Percentiles rank a stretch among this genome's conserved stretches.
phyloP scores from a whole-genome alignment of 208 protist genomes.

The Crithidia mellificae region DNA sequence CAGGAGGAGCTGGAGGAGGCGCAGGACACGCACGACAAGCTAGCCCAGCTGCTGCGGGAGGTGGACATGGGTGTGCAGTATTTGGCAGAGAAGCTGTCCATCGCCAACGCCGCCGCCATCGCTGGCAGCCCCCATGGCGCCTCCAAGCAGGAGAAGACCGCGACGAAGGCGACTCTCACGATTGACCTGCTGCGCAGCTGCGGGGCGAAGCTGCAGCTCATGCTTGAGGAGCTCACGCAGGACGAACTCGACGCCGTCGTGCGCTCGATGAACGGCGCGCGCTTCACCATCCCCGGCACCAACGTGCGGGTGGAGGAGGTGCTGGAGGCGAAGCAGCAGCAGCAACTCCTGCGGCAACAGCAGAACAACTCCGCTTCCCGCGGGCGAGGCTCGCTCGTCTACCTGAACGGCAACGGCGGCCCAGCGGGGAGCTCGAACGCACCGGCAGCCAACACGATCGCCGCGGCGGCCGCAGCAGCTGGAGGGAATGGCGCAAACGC shows the following conservation, averaged over 20 bases:
- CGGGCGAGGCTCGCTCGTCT: conserved; percentile 6
- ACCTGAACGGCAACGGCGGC: neutral
- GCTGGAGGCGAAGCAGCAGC: conserved; percentile 29
- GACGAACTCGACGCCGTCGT: conserved; percentile 49
- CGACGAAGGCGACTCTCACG: conserved; percentile 17
- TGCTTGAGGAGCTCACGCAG: conserved; percentile 61
- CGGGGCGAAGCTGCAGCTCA: conserved; percentile 55
- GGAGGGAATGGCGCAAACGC: neutral
- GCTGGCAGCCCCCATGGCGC: neutral
- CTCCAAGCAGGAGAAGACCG: conserved; percentile 6
- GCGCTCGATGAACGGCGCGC: conserved; percentile 31
- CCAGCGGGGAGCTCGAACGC: conserved; percentile 1
- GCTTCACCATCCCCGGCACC: conserved; percentile 40
- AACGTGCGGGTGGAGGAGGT: conserved; percentile 59
- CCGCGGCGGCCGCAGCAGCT: neutral
- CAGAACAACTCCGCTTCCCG: conserved; percentile 13
- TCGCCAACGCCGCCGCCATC: conserved; percentile 11
- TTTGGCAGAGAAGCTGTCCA: conserved; percentile 84
- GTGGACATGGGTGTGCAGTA: conserved; percentile 90
- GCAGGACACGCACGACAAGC: conserved; percentile 58
- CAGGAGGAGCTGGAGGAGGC: conserved; percentile 60
- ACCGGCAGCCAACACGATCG: neutral
- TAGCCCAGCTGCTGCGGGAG: conserved; percentile 79
- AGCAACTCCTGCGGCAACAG: conserved; percentile 15
- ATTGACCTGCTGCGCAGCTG: conserved; percentile 64